Base-by-base conservation (phyloP, 352 stramenopile species). In the Globisporangium acanthophoron region DNA sequence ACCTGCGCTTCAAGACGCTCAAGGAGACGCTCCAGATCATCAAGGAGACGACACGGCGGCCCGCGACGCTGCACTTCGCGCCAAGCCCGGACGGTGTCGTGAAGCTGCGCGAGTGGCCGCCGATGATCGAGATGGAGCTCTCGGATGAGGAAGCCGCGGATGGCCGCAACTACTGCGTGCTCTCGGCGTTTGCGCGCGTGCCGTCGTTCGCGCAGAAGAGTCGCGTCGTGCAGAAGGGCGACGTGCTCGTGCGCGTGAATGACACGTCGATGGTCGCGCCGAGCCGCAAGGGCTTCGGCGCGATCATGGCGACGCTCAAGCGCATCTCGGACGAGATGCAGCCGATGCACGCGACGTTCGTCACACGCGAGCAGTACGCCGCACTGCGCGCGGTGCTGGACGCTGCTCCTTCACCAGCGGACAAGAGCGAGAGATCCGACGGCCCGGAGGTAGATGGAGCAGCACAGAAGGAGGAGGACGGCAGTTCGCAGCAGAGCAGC, bases 51-150 rank as follows among this genome's bases (percentile, higher is more conserved):
- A 94, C 76, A 44, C 62, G 59, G 29, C 79, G 85, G 2, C 85
- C 85, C 43, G 78, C 74, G 39, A 87, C 76, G 52, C 68, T 94
- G 47, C 75, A 90, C 31, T 92, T 94, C 54, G 82, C 78, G 0
- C 69, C 74, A 4, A 94, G 79, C 57, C 85, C 85, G 0, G 85
- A 94, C 55, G 70, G 76, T 11, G 80, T 94, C 49, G 76, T 94
- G 47, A 89, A 78, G 58, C 59, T 94, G 37, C 78, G 75, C 0
- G 71, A 88, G 20, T 94, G 85, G 85, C 85, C 85, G n/a, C 85
- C 85, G 24, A 88, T 92, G 76, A 70, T 94, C 21, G 80, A 91
- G 54, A 62, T 87, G 47, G 85, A 94, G 58, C 72, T 71, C 18
- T 76, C 62, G 8, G 70, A 86, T 35, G 78, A 88, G 55, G 81